phyloP scores from a whole-genome alignment of 805 yeast genomes.

The Wickerhamomyces hampshirensis region DNA sequence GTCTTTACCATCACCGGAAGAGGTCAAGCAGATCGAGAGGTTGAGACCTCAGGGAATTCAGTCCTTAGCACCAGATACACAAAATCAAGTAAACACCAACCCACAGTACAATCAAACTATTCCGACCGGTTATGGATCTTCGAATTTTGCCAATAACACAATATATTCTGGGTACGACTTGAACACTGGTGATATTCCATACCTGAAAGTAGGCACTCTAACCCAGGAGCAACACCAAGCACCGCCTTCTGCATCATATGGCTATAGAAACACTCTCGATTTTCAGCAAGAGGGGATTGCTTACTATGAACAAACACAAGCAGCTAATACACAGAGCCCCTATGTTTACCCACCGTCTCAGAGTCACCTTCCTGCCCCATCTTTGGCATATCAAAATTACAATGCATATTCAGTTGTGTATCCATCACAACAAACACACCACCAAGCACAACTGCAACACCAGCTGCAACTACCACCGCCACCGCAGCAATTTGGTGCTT shows the following conservation, averaged over 20 bases:
- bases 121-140: too few species aligned
- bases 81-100: too few species aligned
- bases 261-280: background rate
- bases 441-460: too few species aligned
- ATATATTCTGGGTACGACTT: too few species aligned
- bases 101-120: too few species aligned
- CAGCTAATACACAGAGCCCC: background rate
- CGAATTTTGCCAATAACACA: too few species aligned
- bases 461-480: slow-evolving; percentile 2
- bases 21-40: slow-evolving; percentile 8
- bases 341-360: background rate
- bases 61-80: too few species aligned
- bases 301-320: background rate
- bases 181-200: too few species aligned
- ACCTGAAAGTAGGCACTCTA: too few species aligned
- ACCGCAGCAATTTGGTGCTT: slow-evolving; percentile 1
- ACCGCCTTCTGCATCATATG: background rate
- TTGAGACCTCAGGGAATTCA: too few species aligned
- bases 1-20: slow-evolving; percentile 14
- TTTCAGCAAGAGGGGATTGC: background rate
- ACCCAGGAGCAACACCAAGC: too few species aligned
- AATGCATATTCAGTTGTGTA: background rate
- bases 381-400: background rate
- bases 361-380: too few species aligned
- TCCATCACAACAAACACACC: slow-evolving; percentile 1